Percentiles rank a stretch among this genome's conserved stretches.
phyloP scores from a whole-genome alignment of 108 stramenopile species.

The Phaeodactylum tricornutum region DNA sequence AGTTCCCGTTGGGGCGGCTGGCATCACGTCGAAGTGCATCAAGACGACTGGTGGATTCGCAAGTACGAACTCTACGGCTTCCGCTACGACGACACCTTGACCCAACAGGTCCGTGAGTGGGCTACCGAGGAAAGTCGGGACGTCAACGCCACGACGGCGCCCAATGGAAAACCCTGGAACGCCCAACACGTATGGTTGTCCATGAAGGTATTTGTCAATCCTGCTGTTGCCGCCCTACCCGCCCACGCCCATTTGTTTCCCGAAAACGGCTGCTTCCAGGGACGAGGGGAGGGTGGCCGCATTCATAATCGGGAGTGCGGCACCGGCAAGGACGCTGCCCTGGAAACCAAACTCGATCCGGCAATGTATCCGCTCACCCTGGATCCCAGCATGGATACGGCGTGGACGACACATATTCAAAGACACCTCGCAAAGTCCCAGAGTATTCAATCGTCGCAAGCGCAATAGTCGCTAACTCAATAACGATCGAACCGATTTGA shows the following conservation, averaged over 20 bases:
- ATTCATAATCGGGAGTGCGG: no score
- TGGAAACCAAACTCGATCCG: conserved; percentile 2
- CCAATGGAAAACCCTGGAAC: conserved; percentile 14
- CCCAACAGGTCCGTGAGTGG: conserved; percentile 13
- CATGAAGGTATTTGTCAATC: conserved; percentile 20
- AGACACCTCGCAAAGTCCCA: no score
- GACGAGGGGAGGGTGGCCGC: no score
- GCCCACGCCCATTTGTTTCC: conserved; percentile 46
- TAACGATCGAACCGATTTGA: no score
- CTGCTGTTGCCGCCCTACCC: conserved; percentile 37
- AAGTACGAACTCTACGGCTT: conserved; percentile 51
- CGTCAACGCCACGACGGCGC: conserved; percentile 3
- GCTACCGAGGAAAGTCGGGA: conserved; percentile 17
- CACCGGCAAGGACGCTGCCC: neutral
- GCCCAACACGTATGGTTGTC: conserved; percentile 39
- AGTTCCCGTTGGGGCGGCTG: conserved; percentile 22
- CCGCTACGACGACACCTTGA: conserved; percentile 28
- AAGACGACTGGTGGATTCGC: conserved; percentile 55
- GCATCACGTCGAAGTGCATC: conserved; percentile 65
- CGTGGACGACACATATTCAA: no score
- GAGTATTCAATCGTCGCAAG: no score
- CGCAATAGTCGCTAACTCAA: no score
- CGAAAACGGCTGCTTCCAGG: conserved; percentile 22
- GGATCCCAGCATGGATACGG: neutral
- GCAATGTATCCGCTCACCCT: neutral